Conservation (phyloP, 1,139 yeast species). For the Kodamaea arcana region DNA sequence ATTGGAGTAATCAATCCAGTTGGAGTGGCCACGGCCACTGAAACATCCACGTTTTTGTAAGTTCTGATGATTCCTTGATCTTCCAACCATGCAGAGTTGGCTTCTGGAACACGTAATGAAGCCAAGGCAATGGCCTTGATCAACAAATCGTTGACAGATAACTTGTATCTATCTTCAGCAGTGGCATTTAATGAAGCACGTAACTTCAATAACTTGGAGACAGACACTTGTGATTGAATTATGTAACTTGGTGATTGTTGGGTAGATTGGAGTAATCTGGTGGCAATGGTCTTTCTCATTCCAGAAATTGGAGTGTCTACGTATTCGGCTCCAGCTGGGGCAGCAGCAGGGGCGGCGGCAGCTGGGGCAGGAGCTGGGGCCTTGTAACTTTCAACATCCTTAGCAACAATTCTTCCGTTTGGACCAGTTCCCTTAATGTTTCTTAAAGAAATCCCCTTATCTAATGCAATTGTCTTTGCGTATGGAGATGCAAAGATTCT, state of each 20-base stretch:
- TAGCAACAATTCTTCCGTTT: conserved; percentile 86
- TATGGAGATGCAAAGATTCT: conserved; percentile 93
- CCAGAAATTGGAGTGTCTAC: conserved; percentile 82
- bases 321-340: conserved; percentile 51
- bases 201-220: conserved; percentile 84
- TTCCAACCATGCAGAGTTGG: conserved; percentile 91
- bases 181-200: conserved; percentile 85
- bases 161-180: conserved; percentile 83
- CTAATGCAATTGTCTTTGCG: conserved; percentile 91
- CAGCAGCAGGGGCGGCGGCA: conserved; percentile 44
- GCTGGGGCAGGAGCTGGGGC: conserved; percentile 41
- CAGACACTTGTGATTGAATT: conserved; percentile 82
- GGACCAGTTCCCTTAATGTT: conserved; percentile 92
- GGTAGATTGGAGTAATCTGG: conserved; percentile 82
- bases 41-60: conserved; percentile 87
- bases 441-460: conserved; percentile 84
- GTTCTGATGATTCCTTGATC: conserved; percentile 87
- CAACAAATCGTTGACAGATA: conserved; percentile 90
- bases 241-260: conserved; percentile 87
- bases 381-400: conserved; percentile 75
- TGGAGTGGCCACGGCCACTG: conserved; percentile 98
- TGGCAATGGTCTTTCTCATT: conserved; percentile 93
- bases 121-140: conserved; percentile 94
- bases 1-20: conserved; percentile 96
- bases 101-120: conserved; percentile 85